Evolutionary conservation across 1,139 yeast species (phyloP), one percentile per base, ranked within the genome.

Genomic region (Scheffersomyces titani): DNA sequence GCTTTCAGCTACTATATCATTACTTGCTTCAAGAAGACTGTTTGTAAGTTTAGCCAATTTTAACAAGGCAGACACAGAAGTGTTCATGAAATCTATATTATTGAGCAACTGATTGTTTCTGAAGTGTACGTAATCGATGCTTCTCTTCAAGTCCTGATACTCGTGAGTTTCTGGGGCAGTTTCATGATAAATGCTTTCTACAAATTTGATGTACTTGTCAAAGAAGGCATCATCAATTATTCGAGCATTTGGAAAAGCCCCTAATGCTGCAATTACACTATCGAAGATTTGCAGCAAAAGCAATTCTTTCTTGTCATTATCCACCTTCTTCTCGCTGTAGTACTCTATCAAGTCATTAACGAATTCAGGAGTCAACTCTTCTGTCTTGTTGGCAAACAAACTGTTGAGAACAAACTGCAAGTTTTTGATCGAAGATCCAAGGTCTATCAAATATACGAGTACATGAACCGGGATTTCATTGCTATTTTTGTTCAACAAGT

Each of bases 151-250:
- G 57, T 76, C 63, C 54, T 68, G 58, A 63, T 71, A 77, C 59
- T 78, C 81, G 60, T 80, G 83, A 3, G 71, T 70, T 30, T 62
- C 60, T 0, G 82, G 82, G 11, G 69, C 65, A 1, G 59, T 55
- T 3, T 71, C 71, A 3, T 57, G 61, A 58, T 69, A 79, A 16
- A 77, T 56, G 3, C 61, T 55, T 54, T 78, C 80, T 11, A 78
- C 63, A 55, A 75, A 73, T 7, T 51, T 52, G 20, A 73, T 69
- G 54, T 69, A 68, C 5, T 54, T 52, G 3, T 45, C 18, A 55
- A 68, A 71, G 50, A 74, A 71, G 3, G 56, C 55, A 20, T 71
- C 74, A 52, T 68, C 68, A 5, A 67, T n/a, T 5, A 18, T 13
- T 22, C 44, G 2, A 6, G 24, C 36, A 9, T 53, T 47, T 5